Evolutionary conservation across 176 grass and related monocot genomes (phyloP), one percentile per base, ranked within the genome.

Genomic region (Aegilops bicornis): DNA sequence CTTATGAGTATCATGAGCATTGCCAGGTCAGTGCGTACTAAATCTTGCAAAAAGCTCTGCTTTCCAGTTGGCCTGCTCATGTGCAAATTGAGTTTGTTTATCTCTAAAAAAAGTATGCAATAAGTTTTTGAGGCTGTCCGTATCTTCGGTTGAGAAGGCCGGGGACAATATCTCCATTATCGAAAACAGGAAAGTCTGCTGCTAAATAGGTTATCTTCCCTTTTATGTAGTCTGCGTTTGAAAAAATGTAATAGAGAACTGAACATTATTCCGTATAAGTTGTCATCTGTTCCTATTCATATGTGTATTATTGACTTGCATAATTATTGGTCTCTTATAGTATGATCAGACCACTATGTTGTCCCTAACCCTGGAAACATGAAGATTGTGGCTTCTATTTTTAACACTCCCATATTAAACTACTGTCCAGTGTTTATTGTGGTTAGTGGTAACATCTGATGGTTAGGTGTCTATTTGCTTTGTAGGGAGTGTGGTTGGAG

Each of bases 1-100:
- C 89, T 99, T 56, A 94, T 99, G 92, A 99, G 94, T 82, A 93
- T 94, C 70, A 92, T 96, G 88, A 94, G 45, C 35, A 99, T 99
- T 81, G 94, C 94, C 40, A 94, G 97, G 97, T 96, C n/a, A 84
- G 70, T 79, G 70, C 79, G 23, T 50, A 76, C 73, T 52, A 30
- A 76, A 75, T 50, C 13, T 29, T 75, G 72, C 24, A 0, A 50
- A 75, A 52, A 22, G 54, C 73, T 52, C 17, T 50, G 3, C 73
- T 48, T 45, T 76, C 24, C 43, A 70, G 29, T 67, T 67, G 64
- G 29, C 64, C 24, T 67, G 29, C 64, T 67, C 15, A 6, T 43
- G n/a, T 73, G 70, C 70, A 43, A 14, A 73, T 47, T 76, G 25
- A 52, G 24, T 52, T 59, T 59, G 54, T 59, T 59, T 59, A 59